phyloP scores from a whole-genome alignment of 1,284 basidiomycete genomes.

The Melampsora larici-populina region DNA sequence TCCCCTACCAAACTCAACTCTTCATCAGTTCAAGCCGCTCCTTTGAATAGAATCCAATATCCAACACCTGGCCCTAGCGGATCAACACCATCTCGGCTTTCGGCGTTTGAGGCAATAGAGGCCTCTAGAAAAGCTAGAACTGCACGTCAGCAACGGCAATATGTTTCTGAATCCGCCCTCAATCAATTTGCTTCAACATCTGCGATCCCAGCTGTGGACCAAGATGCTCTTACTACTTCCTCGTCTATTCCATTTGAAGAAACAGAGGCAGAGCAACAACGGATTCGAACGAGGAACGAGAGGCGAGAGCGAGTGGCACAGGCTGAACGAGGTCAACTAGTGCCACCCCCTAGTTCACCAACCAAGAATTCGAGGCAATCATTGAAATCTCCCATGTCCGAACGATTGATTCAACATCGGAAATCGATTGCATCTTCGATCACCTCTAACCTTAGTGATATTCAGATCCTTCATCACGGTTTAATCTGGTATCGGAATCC shows the following conservation, averaged over 20 bases:
- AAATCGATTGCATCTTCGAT: slow-evolving; percentile 39
- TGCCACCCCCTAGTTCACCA: neutral
- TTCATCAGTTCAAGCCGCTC: neutral
- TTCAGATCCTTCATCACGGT: slow-evolving; percentile 32
- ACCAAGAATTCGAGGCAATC: neutral
- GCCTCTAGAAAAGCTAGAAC: neutral
- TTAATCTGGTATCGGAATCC: slow-evolving; percentile 41
- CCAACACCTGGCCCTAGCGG: slow-evolving; percentile 10
- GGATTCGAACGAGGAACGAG: slow-evolving; percentile 18
- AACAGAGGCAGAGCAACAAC: slow-evolving; percentile 18
- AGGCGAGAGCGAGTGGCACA: slow-evolving; percentile 29
- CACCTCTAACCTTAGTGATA: slow-evolving; percentile 31
- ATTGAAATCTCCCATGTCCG: slow-evolving; percentile 19
- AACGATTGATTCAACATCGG: slow-evolving; percentile 30
- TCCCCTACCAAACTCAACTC: neutral
- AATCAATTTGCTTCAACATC: neutral
- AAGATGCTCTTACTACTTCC: neutral
- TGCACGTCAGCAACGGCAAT: neutral
- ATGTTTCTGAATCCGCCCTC: neutral
- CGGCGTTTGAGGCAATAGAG: neutral
- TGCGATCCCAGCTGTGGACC: too few species aligned
- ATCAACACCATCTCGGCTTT: neutral
- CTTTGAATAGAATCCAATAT: neutral
- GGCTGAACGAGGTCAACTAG: slow-evolving; percentile 11
- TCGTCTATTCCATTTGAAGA: neutral